Evolutionary conservation across 805 yeast species (phyloP).

Genomic region (Candida orba): DNA sequence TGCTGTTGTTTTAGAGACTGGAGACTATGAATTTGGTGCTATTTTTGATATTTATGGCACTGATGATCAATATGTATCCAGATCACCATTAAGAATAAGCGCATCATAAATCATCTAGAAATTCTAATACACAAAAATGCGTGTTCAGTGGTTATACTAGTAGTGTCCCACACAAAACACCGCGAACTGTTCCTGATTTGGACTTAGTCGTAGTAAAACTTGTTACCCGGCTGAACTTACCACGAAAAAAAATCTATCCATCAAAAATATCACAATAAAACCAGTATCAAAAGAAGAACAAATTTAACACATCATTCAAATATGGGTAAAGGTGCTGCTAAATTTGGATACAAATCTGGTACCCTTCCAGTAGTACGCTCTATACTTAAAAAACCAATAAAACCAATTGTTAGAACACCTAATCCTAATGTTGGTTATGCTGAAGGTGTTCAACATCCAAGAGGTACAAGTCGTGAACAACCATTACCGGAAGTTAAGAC

Average conservation of each 20-base stretch:
- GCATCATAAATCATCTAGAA: no score
- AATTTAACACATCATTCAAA: no score
- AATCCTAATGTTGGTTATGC: constrained; percentile 62
- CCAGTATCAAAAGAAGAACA: background rate
- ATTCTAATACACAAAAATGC: no score
- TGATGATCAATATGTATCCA: constrained; percentile 31
- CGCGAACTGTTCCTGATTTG: background rate
- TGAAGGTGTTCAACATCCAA: constrained; percentile 61
- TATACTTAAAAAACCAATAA: constrained; percentile 57
- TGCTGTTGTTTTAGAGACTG: constrained; percentile 62
- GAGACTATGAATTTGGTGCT: constrained; percentile 78
- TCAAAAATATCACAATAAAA: background rate
- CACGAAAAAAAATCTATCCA: background rate
- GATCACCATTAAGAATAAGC: constrained; percentile 30
- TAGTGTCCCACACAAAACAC: background rate
- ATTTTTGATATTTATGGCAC: constrained; percentile 40
- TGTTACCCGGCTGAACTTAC: background rate
- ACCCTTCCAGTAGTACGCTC: constrained; percentile 72
- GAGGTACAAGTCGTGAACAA: constrained; percentile 50
- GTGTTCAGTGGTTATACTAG: background rate
- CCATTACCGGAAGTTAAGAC: constrained; percentile 45
- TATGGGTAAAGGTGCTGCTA: constrained; percentile 43
- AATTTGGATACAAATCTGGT: constrained; percentile 62
- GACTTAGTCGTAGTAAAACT: background rate
- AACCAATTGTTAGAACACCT: constrained; percentile 34